Base-by-base conservation (phyloP, 1,139 yeast species). In the Kurtzmaniella natalensis region DNA sequence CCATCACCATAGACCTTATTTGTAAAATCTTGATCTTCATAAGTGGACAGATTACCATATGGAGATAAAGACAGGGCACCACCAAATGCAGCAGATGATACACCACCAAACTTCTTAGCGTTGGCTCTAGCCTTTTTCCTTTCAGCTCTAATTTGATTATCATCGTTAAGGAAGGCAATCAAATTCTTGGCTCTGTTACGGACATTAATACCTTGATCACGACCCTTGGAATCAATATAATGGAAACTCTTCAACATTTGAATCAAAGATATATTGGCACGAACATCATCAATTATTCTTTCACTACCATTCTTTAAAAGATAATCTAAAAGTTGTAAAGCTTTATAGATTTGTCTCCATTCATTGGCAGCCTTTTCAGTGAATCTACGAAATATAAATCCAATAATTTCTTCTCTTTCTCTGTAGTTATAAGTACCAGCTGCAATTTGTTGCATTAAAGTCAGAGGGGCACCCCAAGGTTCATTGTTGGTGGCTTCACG, bases 381-480 rank as follows among this genome's bases (percentile, higher is more conserved):
- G 61, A 89, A 88, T 43, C 97, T 73, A 51, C 86, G 70, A 53
- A 81, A 79, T 24, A 81, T 70, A 70, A 81, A 79, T 3, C 83
- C 78, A 34, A 79, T 63, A 40, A 83, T 76, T 51, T 83, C 94
- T 51, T 82, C 89, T 40, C 94, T 61, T 50, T 83, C 94, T 43
- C 87, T 65, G 51, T 84, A 84, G 59, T 85, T 86, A 61, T 86
- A 86, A 5, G 98, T 92, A 2, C 95, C 97, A 22, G 88, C 84
- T 5, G 98, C 94, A 48, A 94, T 92, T 54, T 88, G 94, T 42
- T 82, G 84, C 97, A 94, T 92, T 53, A 85, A 64, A 2, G 95
- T 76, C 4, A 94, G 76, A 2, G 95, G 80, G 3, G 96, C 94
- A n/a, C 98, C 98, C 99, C 99, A 92, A 2, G 98, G 98, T 59